Base-by-base conservation (phyloP, 768 basidiomycete species). In the Baorangia bicolor region DNA sequence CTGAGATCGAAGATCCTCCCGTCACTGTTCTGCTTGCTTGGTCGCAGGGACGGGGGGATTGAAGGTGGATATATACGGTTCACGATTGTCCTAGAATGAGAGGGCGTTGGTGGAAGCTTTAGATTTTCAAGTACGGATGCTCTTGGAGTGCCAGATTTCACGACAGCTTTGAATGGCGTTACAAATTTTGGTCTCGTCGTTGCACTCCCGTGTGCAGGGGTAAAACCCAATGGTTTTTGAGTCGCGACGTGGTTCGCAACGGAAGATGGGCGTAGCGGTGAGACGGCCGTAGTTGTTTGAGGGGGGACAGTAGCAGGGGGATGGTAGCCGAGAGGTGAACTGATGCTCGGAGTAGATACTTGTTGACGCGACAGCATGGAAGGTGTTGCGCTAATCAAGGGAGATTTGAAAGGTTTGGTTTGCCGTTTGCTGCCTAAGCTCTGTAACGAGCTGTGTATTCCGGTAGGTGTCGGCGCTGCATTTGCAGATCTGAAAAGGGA, bases 101-200 rank as follows among this genome's bases (percentile, higher is more conserved):
- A 23, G 10, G 61, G 49, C 5, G 55, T 50, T 31, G 41, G 20
- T 23, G 56, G 23, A 38, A 25, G 40, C 20, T 48, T 40, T 18
- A 23, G 30, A 13, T 45, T 35, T 48, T 57, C 63, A 16, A 35
- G 23, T 35, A 23, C n/a, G 31, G 43, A 44, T 37, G 51, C 18
- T 14, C 23, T 45, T 18, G 49, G 33, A 25, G 78, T 75, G 35
- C 74, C 74, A 43, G 80, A 79, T 57, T 72, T 73, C 73, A 80
- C 74, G 27, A 78, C 80, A 6, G 69, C 50, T 62, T 87, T 88
- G 66, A 88, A 88, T 0, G 86, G 86, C 2, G 85, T 87, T 8
- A 78, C 69, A 56, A 87, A 87, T n/a, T 74, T 75, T 31, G 62
- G 57, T 57, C 55, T 66, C 11, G 74, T 70, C 33, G 76, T 70